These are phyloP conservation scores for Penicillium coprophilum DNA, from an alignment of 495 filamentous ascomycete genomes.

Conservation along the genomic window DNA sequence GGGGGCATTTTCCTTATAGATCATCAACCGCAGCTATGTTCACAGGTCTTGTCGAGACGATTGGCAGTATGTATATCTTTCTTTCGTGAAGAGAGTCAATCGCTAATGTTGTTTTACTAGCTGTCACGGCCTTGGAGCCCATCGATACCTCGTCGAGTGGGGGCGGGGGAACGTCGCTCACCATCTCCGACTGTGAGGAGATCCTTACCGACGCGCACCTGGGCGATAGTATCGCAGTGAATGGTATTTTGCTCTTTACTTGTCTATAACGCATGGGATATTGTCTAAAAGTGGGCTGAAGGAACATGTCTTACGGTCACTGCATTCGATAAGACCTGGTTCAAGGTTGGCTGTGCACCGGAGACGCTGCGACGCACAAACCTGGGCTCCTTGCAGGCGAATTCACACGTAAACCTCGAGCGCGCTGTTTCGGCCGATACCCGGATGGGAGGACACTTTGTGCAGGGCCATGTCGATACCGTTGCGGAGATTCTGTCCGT, in stretches of 20 bases:
- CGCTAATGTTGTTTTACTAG: constrained; percentile 43
- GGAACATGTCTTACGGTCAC: constrained; percentile 91
- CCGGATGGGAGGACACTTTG: constrained; percentile 72
- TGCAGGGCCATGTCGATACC: constrained; percentile 95
- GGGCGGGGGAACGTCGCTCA: constrained; percentile 82
- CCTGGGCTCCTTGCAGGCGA: constrained; percentile 64
- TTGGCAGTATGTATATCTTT: constrained; percentile 67
- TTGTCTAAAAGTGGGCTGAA: constrained; percentile 26
- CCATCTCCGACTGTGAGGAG: constrained; percentile 69
- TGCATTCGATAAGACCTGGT: constrained; percentile 62
- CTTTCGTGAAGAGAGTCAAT: constrained; percentile 13
- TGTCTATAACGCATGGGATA: not conserved
- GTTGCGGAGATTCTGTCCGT: constrained; percentile 68
- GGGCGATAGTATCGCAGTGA: constrained; percentile 90
- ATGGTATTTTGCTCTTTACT: constrained; percentile 53
- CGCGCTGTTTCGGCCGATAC: constrained; percentile 84
- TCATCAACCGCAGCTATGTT: constrained; percentile 66
- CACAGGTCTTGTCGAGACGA: constrained; percentile 92
- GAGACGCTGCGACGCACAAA: constrained; percentile 97
- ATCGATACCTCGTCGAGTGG: constrained; percentile 68
- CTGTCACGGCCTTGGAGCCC: constrained; percentile 75
- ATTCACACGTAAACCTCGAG: constrained; percentile 81
- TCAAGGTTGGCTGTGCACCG: constrained; percentile 93
- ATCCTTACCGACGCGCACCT: constrained; percentile 81
- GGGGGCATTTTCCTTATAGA: constrained; percentile 18